A percentile compares a stretch with the other conserved stretches of the same genome.
These are phyloP conservation scores for Alternaria arbusti DNA, from an alignment of 2,329 filamentous ascomycete species.

Conservation along the genomic window DNA sequence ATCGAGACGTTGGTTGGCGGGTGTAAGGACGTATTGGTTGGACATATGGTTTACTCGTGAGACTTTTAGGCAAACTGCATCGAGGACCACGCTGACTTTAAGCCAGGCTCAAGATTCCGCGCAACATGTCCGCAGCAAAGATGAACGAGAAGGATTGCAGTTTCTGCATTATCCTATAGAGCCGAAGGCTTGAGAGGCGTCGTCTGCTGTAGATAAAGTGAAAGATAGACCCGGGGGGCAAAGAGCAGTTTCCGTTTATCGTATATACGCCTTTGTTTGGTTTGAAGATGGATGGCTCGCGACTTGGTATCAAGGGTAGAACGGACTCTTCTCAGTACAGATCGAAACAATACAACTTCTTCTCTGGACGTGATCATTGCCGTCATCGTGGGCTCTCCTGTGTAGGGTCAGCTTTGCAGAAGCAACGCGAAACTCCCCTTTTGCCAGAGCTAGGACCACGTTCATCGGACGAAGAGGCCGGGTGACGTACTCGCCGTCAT, in stretches of 20 bases:
- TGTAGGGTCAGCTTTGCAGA: neutral
- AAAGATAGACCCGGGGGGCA: neutral
- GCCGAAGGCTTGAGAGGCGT: neutral
- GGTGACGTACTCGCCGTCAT: neutral
- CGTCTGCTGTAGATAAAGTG: neutral
- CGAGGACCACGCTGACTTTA: neutral
- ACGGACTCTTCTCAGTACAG: neutral
- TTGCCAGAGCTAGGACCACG: neutral
- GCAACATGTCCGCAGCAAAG: constrained; percentile 11
- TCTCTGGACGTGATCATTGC: neutral
- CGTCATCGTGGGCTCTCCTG: neutral
- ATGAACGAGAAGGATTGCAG: constrained; percentile 8
- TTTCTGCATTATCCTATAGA: constrained; percentile 4
- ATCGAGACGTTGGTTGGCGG: constrained; percentile 7
- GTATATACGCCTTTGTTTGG: neutral
- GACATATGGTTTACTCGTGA: constrained; percentile 15
- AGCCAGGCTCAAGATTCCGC: constrained; percentile 6
- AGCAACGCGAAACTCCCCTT: neutral
- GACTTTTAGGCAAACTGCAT: neutral
- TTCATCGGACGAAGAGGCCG: neutral
- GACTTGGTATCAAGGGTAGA: neutral
- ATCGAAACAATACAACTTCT: neutral
- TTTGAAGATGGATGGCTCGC: neutral
- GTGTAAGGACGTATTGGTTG: constrained; percentile 15
- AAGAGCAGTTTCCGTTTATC: neutral